Base-by-base conservation (phyloP, 495 filamentous ascomycete species). In the Sporormia fimetaria region DNA sequence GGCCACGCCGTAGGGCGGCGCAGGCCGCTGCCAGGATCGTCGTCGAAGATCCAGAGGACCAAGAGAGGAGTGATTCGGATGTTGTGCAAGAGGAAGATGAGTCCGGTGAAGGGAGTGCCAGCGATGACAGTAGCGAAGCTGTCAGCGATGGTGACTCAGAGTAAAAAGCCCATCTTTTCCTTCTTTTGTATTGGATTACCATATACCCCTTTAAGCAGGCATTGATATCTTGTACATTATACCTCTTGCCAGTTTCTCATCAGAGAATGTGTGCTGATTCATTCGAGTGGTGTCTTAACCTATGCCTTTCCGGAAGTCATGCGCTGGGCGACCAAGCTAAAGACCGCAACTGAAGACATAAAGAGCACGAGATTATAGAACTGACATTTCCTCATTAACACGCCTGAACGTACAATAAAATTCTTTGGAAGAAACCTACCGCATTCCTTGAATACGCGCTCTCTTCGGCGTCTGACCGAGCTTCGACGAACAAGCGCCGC, bases 281-380 rank as follows among this genome's bases (percentile, higher is more conserved):
- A n/a, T n/a, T n/a, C n/a, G n/a, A n/a, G n/a, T n/a, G n/a, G n/a
- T n/a, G n/a, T n/a, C n/a, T n/a, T n/a, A n/a, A n/a, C n/a, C n/a
- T n/a, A n/a, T n/a, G 10, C 22, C 23, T 49, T 49, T 27, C 42
- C 27, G 16, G 44, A 23, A 8, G 38, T 73, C 68, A 81, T 74
- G 28, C 75, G 68, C 55, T 98, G 92, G 14, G 85, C 88, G 44
- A 86, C 74, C 44, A 95, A 67, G 57, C 87, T 93, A 67, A 95
- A 92, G 41, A 90, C 76, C 2, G 85, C 86, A 22, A 95, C 82
- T 0, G 87, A 94, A 3, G 87, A 87, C 61, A 96, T 83, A 64
- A 96, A 98, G 1, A 96, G 69, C 2, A 94, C 83, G 3, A 94
- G 73, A 56, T 96, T 96, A 66, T 96, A 98, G 62, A 98, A 98